phyloP scores from a whole-genome alignment of 2,329 filamentous ascomycete species.

The Aspergillus sp. region DNA sequence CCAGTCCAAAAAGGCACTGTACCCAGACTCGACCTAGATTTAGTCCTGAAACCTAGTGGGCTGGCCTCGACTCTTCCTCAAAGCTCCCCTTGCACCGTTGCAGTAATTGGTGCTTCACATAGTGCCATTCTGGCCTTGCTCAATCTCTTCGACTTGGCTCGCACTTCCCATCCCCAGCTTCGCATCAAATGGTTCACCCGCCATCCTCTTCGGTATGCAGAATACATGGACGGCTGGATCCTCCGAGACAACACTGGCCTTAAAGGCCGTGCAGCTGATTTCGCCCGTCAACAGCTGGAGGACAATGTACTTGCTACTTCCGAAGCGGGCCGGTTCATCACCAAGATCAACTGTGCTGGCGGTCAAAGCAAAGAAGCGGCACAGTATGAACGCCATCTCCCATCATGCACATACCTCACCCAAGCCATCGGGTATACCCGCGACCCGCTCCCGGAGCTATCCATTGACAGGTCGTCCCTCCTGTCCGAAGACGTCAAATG shows the following conservation, averaged over 20 bases:
- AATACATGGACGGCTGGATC: constrained; percentile 64
- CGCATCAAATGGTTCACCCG: constrained; percentile 63
- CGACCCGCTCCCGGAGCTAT: constrained; percentile 52
- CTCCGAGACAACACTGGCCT: constrained; percentile 65
- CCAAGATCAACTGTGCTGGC: constrained; percentile 47
- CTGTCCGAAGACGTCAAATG: constrained; percentile 22
- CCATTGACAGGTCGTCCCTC: constrained; percentile 30
- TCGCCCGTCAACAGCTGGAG: constrained; percentile 60
- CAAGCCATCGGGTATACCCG: constrained; percentile 61
- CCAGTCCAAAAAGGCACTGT: constrained; percentile 43
- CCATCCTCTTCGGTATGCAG: constrained; percentile 61
- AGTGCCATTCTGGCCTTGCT: constrained; percentile 63
- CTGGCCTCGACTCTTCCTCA: constrained; percentile 45
- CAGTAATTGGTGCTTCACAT: constrained; percentile 63
- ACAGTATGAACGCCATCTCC: constrained; percentile 49
- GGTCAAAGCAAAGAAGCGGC: constrained; percentile 41
- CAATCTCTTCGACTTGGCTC: constrained; percentile 58
- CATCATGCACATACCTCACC: constrained; percentile 53
- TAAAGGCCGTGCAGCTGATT: constrained; percentile 61
- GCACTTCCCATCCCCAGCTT: constrained; percentile 53
- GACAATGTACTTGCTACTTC: constrained; percentile 48
- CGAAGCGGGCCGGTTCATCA: constrained; percentile 48
- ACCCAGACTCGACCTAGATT: constrained; percentile 54
- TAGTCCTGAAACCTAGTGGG: constrained; percentile 54
- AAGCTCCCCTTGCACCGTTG: constrained; percentile 45